phyloP scores from a whole-genome alignment of 192 early-diverging fungal genomes.

The Coemansia sp. region DNA sequence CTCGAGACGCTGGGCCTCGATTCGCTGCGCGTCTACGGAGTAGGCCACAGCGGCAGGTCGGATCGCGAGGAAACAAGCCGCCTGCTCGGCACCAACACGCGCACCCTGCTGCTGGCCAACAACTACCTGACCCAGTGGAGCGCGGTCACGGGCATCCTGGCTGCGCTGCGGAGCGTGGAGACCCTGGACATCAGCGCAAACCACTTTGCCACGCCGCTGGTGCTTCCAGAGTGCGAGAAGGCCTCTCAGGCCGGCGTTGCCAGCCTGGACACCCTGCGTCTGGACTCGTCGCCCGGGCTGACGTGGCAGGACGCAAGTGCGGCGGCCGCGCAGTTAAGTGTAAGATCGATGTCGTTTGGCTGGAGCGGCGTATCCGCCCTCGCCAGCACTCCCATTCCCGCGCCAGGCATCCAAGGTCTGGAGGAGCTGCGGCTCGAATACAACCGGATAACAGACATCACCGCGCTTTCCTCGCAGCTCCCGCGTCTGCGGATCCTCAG shows the following conservation, averaged over 20 bases:
- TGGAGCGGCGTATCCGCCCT: background rate
- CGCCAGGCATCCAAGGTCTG: too few species aligned
- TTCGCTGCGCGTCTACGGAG: constrained; percentile 4
- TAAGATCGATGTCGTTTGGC: constrained; percentile 25
- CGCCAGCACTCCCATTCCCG: background rate
- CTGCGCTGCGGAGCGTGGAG: background rate
- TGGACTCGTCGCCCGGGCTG: constrained; percentile 19
- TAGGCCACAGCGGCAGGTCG: background rate
- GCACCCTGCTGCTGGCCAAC: constrained; percentile 23
- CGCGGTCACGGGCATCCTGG: constrained; percentile 14
- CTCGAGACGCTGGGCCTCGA: constrained; percentile 23
- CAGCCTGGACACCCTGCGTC: constrained; percentile 17
- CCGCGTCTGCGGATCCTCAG: constrained; percentile 16
- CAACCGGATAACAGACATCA: constrained; percentile 25
- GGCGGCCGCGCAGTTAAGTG: background rate
- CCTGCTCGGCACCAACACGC: constrained; percentile 8
- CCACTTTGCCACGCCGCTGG: constrained; percentile 12
- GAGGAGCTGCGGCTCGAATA: constrained; percentile 33
- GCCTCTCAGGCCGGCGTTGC: too few species aligned
- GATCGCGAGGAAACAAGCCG: background rate
- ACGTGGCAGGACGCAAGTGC: constrained; percentile 12
- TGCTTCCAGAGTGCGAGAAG: background rate
- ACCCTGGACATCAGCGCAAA: constrained; percentile 37
- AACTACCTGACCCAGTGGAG: constrained; percentile 35
- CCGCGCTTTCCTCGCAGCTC: constrained; percentile 6